Evolutionary conservation across 169 alveolate species (phyloP).

Genomic region (Eimeria necatrix): DNA sequence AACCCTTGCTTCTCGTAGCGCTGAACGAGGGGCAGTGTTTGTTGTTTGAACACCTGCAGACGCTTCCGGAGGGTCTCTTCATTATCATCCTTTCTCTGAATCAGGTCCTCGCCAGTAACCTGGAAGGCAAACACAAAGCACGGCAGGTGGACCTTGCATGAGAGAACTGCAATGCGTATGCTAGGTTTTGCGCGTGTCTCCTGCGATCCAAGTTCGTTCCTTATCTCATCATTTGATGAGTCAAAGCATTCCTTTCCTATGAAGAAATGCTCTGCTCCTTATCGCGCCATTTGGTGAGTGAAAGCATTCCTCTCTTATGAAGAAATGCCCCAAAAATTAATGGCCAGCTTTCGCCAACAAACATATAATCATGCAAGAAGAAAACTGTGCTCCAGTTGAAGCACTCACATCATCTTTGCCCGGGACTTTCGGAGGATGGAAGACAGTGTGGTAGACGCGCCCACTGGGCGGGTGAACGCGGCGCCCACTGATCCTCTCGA

Average conservation of each 20-base stretch:
- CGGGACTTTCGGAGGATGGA: constrained; percentile 89
- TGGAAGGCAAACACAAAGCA: background rate
- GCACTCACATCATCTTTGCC: constrained; percentile 87
- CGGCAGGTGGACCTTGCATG: background rate
- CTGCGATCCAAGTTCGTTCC: too few species aligned
- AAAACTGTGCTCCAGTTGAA: too few species aligned
- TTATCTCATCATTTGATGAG: too few species aligned
- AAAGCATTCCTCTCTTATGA: too few species aligned
- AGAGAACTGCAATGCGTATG: too few species aligned
- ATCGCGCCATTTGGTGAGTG: too few species aligned
- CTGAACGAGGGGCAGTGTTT: constrained; percentile 90
- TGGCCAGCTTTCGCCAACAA: too few species aligned
- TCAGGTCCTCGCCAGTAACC: constrained; percentile 89
- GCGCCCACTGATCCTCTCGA: constrained; percentile 94
- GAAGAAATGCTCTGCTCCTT: too few species aligned
- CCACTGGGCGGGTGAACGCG: constrained; percentile 92
- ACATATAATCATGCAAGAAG: too few species aligned
- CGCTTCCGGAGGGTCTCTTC: constrained; percentile 86
- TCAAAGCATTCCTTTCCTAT: too few species aligned
- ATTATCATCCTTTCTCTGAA: constrained; percentile 89
- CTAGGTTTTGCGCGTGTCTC: background rate
- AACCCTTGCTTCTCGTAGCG: constrained; percentile 85
- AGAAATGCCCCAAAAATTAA: background rate
- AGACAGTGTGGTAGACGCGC: constrained; percentile 89
- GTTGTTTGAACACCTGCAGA: constrained; percentile 83